These are phyloP conservation scores for Phycomyces nitens DNA, from an alignment of 192 early-diverging fungal species.

Conservation along the genomic window DNA sequence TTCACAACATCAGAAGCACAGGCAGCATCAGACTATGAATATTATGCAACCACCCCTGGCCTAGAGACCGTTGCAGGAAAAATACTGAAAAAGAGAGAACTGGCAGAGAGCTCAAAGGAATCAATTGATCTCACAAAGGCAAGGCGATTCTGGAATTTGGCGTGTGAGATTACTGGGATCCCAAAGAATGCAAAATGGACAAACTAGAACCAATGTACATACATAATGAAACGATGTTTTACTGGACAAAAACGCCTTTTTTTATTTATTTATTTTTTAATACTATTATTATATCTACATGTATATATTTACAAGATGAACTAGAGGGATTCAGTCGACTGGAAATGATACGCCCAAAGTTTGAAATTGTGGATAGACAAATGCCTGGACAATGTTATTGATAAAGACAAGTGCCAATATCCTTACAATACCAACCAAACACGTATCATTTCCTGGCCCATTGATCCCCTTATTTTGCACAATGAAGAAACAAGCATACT, in stretches of 20 bases:
- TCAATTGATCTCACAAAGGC: constrained; percentile 2
- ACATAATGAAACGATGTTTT: not conserved
- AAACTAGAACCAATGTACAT: not conserved
- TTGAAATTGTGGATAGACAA: not conserved
- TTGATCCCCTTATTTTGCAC: too few species aligned
- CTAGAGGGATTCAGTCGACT: not conserved
- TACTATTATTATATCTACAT: not conserved
- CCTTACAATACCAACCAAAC: too few species aligned
- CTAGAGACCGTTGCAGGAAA: not conserved
- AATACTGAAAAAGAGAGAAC: constrained; percentile 7
- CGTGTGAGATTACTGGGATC: not conserved
- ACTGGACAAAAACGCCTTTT: too few species aligned
- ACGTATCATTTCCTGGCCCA: too few species aligned
- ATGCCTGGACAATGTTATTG: not conserved
- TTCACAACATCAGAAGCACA: constrained; percentile 16
- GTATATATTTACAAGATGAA: not conserved
- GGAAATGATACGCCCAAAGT: not conserved
- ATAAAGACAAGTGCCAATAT: not conserved
- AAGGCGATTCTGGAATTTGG: constrained; percentile 17
- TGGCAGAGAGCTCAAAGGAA: constrained; percentile 6
- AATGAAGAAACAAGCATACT: too few species aligned
- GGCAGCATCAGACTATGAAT: constrained; percentile 14
- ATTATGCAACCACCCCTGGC: constrained; percentile 18
- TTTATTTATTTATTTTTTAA: not conserved
- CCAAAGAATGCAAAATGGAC: not conserved